These are phyloP conservation scores for Hemileccinum impolitum DNA, from an alignment of 768 basidiomycete species.

Conservation along the genomic window DNA sequence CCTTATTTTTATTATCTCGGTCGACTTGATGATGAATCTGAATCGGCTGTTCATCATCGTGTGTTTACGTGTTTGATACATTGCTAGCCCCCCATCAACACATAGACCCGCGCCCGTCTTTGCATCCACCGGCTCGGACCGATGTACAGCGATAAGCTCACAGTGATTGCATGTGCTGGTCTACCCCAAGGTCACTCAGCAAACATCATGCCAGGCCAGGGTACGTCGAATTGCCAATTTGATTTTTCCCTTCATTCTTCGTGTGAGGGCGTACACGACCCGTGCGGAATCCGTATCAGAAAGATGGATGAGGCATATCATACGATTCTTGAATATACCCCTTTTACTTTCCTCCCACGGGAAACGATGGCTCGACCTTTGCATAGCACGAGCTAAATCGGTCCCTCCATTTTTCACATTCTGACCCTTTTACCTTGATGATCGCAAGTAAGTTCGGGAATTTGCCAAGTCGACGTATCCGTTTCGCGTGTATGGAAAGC, in stretches of 20 bases:
- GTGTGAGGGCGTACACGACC: neutral
- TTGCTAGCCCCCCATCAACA: slow-evolving; percentile 10
- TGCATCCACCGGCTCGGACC: neutral
- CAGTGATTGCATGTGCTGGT: neutral
- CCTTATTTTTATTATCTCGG: neutral
- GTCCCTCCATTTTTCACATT: neutral
- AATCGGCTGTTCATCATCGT: neutral
- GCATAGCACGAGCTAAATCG: slow-evolving; percentile 5
- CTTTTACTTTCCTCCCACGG: neutral
- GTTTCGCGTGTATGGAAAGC: neutral
- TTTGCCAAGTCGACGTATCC: neutral
- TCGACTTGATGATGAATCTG: neutral
- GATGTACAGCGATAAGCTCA: neutral
- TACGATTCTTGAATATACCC: neutral
- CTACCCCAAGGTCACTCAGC: neutral
- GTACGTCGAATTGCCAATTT: neutral
- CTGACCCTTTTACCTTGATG: slow-evolving; percentile 12
- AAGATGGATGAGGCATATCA: neutral
- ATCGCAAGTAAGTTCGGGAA: slow-evolving; percentile 3
- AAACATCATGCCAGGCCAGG: neutral
- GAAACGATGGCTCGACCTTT: neutral
- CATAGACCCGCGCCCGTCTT: neutral
- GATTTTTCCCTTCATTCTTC: neutral
- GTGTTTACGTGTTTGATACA: neutral
- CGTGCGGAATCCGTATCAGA: neutral